Percentiles rank a stretch among this genome's conserved stretches.
Evolutionary conservation across 805 yeast species (phyloP).

Genomic region (Candida ipomoeae): DNA sequence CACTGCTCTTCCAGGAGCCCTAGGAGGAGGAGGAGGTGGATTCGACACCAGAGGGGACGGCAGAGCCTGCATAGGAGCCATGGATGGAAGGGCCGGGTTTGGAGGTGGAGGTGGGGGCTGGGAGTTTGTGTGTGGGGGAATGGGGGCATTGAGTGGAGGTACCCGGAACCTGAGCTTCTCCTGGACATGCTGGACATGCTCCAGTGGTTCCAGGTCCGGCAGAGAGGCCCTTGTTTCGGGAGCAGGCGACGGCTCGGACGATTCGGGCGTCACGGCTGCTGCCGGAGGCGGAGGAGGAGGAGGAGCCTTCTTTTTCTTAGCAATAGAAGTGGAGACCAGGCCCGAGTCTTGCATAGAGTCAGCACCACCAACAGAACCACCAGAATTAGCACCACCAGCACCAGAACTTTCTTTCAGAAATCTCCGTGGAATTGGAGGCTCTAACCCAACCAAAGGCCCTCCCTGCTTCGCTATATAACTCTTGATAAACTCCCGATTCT

Average conservation of each 20-base stretch:
- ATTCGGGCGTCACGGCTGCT: not conserved
- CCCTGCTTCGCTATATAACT: conserved; percentile 71
- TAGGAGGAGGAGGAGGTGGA: conserved; percentile 1
- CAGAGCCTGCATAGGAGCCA: too few relatives aligned
- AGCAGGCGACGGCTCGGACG: conserved; percentile 4
- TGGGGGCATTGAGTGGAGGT: conserved; percentile 10
- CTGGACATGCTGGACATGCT: not conserved
- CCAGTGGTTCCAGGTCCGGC: not conserved
- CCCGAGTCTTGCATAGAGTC: not conserved
- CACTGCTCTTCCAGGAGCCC: not conserved
- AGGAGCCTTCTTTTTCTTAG: conserved; percentile 1
- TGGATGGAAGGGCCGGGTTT: too few relatives aligned
- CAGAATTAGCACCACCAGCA: too few relatives aligned
- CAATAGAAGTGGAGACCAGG: not conserved
- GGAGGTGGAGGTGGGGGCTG: not conserved
- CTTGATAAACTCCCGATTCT: conserved; percentile 76
- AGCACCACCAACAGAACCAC: not conserved
- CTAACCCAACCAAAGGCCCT: conserved; percentile 76
- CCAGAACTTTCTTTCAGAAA: not conserved
- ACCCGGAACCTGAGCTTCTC: conserved; percentile 8
- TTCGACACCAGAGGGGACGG: not conserved
- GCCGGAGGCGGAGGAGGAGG: conserved; percentile 5
- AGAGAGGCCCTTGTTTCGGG: conserved; percentile 5
- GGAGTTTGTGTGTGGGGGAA: conserved; percentile 3
- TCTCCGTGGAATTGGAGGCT: conserved; percentile 74